Conservation (phyloP, 352 stramenopile genomes). For the Phytophthora podocarpi region DNA sequence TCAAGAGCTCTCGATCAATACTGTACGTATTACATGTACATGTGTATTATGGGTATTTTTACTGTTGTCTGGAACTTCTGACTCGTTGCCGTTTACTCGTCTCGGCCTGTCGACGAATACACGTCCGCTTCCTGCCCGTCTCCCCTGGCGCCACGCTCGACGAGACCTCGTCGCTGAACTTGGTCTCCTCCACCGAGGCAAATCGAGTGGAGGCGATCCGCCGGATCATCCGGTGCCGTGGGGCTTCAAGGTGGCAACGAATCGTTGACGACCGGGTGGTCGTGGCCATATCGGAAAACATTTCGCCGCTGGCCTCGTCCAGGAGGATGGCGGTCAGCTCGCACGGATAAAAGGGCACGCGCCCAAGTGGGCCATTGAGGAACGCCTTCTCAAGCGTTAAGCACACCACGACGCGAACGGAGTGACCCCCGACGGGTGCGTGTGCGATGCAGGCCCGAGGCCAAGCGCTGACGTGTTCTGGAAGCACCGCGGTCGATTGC, state of each 20-base stretch:
- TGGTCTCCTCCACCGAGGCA: conserved; percentile 18
- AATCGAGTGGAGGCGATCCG: conserved; percentile 29
- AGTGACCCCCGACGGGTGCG: conserved; percentile 36
- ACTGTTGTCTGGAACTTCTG: not conserved
- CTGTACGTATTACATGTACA: no score
- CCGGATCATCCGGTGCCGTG: not conserved
- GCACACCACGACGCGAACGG: conserved; percentile 48
- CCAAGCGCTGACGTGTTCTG: conserved; percentile 23
- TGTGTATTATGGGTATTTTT: no score
- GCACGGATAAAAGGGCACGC: conserved; percentile 28
- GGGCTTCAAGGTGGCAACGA: not conserved
- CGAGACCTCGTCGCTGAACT: conserved; percentile 25
- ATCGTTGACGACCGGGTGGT: not conserved
- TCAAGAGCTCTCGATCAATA: no score
- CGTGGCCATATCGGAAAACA: conserved; percentile 18
- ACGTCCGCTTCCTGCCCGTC: conserved; percentile 23
- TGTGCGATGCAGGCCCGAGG: conserved; percentile 27
- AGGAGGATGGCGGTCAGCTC: conserved; percentile 44
- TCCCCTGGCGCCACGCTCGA: conserved; percentile 14
- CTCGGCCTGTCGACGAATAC: conserved; percentile 11
- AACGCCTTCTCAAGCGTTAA: conserved; percentile 51
- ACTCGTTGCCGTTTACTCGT: conserved; percentile 22
- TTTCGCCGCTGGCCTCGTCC: conserved; percentile 29
- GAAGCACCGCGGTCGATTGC: conserved; percentile 48
- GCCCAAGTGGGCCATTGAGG: conserved; percentile 7